A percentile compares a stretch with the other conserved stretches of the same genome.
Conservation (phyloP, 805 yeast species). For the Starmerella lactis-condensi region DNA sequence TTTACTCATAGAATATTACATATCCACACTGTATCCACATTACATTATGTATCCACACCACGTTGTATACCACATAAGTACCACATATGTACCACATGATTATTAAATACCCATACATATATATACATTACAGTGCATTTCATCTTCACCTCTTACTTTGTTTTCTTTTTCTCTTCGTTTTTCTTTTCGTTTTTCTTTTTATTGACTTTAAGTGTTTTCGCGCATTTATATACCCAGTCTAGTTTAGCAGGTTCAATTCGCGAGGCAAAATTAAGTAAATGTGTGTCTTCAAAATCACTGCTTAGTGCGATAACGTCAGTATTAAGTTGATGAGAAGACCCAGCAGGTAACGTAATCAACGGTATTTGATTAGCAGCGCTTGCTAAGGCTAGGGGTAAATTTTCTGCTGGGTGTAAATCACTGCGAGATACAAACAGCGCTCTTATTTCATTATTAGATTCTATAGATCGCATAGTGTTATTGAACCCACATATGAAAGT, state of each 20-base stretch:
- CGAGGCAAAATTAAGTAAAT: constrained; percentile 3
- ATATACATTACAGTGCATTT: too few species aligned
- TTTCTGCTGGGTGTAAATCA: constrained; percentile 10
- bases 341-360: constrained; percentile 12
- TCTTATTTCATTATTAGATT: constrained; percentile 1
- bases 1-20: too few species aligned
- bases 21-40: too few species aligned
- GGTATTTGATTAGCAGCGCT: constrained; percentile 11
- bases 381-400: constrained; percentile 14
- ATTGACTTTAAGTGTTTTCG: constrained; percentile 1
- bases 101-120: too few species aligned
- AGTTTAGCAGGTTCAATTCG: constrained; percentile 8
- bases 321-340: constrained; percentile 6
- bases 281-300: not conserved
- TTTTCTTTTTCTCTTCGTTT: not conserved
- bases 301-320: constrained; percentile 7
- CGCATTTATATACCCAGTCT: constrained; percentile 13
- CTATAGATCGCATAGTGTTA: constrained; percentile 14
- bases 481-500: constrained; percentile 16
- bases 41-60: too few species aligned
- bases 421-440: constrained; percentile 14
- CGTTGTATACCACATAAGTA: too few species aligned
- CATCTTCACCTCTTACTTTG: too few species aligned
- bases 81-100: too few species aligned
- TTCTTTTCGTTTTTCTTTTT: not conserved